A percentile compares a stretch with the other conserved stretches of the same genome.
These are phyloP conservation scores for Prunus fruticosa DNA, from an alignment of 306 rosid genomes.

Conservation along the genomic window DNA sequence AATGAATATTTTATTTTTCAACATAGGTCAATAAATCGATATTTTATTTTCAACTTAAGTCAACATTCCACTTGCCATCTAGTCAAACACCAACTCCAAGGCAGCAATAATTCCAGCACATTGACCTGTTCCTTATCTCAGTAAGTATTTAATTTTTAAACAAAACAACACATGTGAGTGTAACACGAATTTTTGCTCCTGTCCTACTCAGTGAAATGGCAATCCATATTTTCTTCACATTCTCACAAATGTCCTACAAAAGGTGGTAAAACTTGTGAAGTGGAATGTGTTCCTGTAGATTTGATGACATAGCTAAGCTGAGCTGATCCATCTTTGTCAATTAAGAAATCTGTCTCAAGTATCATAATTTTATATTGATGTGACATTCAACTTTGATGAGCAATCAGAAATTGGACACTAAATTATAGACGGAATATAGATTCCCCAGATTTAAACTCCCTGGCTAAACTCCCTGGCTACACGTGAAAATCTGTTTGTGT, in stretches of 20 bases:
- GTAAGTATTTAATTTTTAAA: no score
- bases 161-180: background rate
- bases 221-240: background rate
- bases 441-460: constrained; percentile 3
- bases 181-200: background rate
- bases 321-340: background rate
- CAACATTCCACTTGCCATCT: background rate
- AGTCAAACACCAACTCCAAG: background rate
- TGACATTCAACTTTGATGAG: background rate
- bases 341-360: background rate
- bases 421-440: background rate
- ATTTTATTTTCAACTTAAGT: background rate
- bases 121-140: no score
- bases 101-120: no score
- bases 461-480: constrained; percentile 13
- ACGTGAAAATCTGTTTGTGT: constrained; percentile 26
- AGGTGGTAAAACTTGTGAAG: background rate
- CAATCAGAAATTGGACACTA: background rate
- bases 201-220: background rate
- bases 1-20: background rate
- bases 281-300: background rate
- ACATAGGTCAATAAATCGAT: background rate
- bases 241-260: background rate
- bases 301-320: background rate
- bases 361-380: background rate